Conservation (phyloP, 495 filamentous ascomycete genomes). For the Extremus antarcticus region DNA sequence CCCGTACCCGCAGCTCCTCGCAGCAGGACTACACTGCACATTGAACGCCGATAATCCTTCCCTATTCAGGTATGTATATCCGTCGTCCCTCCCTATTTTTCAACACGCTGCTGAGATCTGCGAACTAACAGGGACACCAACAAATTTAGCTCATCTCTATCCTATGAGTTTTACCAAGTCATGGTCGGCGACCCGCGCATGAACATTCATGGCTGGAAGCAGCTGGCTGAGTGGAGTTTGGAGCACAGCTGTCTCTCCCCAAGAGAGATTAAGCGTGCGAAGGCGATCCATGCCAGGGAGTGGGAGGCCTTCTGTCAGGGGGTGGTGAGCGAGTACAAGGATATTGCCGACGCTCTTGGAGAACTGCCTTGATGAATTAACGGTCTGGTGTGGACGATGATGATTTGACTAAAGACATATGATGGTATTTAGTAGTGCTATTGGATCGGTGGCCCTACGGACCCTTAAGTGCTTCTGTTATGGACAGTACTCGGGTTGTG, state of each 20-base stretch:
- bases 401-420: too few species aligned
- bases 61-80: constrained; percentile 26
- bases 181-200: constrained; percentile 32
- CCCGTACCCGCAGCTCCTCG: constrained; percentile 29
- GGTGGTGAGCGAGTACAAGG: constrained; percentile 21
- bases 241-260: constrained; percentile 27
- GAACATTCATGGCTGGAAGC: constrained; percentile 31
- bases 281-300: constrained; percentile 17
- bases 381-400: too few species aligned
- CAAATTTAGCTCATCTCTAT: constrained; percentile 25
- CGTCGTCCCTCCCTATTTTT: background rate
- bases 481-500: too few species aligned
- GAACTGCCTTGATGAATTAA: background rate
- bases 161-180: constrained; percentile 33
- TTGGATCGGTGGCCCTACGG: too few species aligned
- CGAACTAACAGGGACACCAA: constrained; percentile 15
- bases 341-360: background rate
- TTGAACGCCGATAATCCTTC: constrained; percentile 34
- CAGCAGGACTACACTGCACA: constrained; percentile 30
- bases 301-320: constrained; percentile 29
- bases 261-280: constrained; percentile 16
- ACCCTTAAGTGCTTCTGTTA: too few species aligned
- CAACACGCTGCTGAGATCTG: background rate
- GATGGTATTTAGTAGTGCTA: too few species aligned
- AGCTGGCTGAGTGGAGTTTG: constrained; percentile 31